These are phyloP conservation scores for Pleurotus sapidus DNA, from an alignment of 768 basidiomycete genomes.

Conservation along the genomic window DNA sequence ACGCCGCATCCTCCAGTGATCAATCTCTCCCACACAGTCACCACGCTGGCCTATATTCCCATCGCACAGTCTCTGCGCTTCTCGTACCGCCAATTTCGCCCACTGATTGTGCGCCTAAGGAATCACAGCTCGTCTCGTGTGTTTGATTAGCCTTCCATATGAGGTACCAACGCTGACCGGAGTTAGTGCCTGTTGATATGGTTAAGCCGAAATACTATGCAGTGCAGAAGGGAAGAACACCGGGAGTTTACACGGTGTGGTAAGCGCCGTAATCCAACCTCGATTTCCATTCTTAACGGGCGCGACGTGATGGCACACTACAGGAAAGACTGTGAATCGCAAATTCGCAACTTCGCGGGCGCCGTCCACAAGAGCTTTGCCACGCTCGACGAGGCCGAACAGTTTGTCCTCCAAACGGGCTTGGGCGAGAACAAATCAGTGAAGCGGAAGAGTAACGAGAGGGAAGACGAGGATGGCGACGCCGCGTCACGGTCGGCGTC, in stretches of 20 bases:
- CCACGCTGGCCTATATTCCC: too few relatives aligned
- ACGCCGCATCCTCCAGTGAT: too few relatives aligned
- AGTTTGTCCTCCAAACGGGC: conserved; percentile 36
- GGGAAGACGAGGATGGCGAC: conserved; percentile 18
- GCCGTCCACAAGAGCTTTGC: conserved; percentile 70
- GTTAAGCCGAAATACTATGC: conserved; percentile 53
- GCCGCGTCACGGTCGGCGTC: too few relatives aligned
- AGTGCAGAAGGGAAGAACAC: conserved; percentile 57
- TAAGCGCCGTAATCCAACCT: conserved; percentile 22
- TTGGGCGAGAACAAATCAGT: conserved; percentile 22
- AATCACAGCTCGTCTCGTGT: too few relatives aligned
- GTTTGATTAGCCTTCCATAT: too few relatives aligned
- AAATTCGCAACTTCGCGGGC: conserved; percentile 61
- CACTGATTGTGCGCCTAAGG: too few relatives aligned
- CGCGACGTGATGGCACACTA: neutral
- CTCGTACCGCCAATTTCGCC: too few relatives aligned
- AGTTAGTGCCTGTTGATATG: neutral
- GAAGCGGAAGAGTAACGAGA: conserved; percentile 27
- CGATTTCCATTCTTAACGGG: neutral
- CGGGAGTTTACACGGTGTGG: conserved; percentile 77
- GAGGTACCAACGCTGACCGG: too few relatives aligned
- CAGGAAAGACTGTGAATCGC: conserved; percentile 72
- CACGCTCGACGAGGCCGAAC: conserved; percentile 52
- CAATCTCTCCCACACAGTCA: too few relatives aligned
- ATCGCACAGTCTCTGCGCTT: too few relatives aligned